These are phyloP conservation scores for Wickerhamiella galacta DNA, from an alignment of 805 yeast species.

Conservation along the genomic window DNA sequence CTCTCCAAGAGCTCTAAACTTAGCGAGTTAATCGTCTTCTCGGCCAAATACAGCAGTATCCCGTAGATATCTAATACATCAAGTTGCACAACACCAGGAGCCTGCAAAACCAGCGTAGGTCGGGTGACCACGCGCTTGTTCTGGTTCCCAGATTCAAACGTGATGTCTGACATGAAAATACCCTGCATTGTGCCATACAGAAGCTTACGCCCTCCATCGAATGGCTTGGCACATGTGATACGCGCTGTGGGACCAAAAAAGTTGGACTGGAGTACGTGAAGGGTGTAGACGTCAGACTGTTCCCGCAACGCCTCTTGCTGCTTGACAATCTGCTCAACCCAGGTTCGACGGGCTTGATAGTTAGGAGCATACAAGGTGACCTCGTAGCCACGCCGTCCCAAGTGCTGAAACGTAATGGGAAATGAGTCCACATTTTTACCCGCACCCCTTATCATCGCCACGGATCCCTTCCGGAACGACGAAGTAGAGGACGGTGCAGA, in stretches of 20 bases:
- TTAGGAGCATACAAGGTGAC: constrained; percentile 27
- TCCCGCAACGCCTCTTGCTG: constrained; percentile 63
- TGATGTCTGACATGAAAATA: constrained; percentile 62
- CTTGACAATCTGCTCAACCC: constrained; percentile 59
- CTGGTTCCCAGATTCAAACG: constrained; percentile 31
- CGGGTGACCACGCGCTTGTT: constrained; percentile 21
- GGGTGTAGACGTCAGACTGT: constrained; percentile 62
- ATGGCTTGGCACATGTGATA: constrained; percentile 82
- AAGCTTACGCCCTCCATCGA: constrained; percentile 84
- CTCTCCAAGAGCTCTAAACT: constrained; percentile 41
- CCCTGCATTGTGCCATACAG: constrained; percentile 88
- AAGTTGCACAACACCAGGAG: constrained; percentile 66
- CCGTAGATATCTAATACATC: constrained; percentile 87
- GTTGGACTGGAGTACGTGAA: constrained; percentile 56
- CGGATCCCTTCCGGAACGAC: constrained; percentile 26
- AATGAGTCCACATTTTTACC: constrained; percentile 18
- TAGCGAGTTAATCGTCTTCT: constrained; percentile 65
- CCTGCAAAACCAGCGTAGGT: constrained; percentile 61
- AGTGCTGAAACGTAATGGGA: constrained; percentile 33
- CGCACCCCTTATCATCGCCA: constrained; percentile 12
- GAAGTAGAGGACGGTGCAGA: constrained; percentile 27
- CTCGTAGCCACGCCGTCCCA: constrained; percentile 33
- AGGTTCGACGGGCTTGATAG: constrained; percentile 49
- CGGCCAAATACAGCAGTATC: constrained; percentile 62
- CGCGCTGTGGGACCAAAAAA: constrained; percentile 59